phyloP scores from a whole-genome alignment of 2,329 filamentous ascomycete genomes.

The Beauveria pseudobassiana region DNA sequence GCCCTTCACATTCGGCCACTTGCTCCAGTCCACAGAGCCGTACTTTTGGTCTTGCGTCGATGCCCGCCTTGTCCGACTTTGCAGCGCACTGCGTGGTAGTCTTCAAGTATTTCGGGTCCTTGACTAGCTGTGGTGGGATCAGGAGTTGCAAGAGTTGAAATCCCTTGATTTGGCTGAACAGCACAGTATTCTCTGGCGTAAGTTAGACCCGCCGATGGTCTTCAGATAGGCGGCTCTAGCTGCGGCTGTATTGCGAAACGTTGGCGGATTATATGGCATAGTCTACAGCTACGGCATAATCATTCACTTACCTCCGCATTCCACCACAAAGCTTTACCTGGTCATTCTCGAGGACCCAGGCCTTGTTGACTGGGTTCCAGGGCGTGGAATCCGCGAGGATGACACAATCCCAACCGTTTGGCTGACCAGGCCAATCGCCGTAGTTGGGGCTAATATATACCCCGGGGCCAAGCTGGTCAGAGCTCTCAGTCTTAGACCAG shows the following conservation, averaged over 20 bases:
- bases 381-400: not conserved
- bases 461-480: not conserved
- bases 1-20: not conserved
- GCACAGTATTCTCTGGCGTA: not conserved
- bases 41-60: not conserved
- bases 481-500: not conserved
- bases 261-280: not conserved
- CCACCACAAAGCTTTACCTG: not conserved
- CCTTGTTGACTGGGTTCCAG: not conserved
- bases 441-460: not conserved
- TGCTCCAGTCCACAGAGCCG: not conserved
- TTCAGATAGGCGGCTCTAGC: not conserved
- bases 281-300: not conserved
- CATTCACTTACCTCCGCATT: not conserved
- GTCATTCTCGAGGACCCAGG: not conserved
- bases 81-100: not conserved
- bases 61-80: not conserved
- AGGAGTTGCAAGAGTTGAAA: not conserved
- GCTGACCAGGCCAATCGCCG: not conserved
- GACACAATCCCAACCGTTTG: not conserved
- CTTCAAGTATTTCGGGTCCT: not conserved
- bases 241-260: not conserved
- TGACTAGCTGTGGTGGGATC: not conserved
- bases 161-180: not conserved
- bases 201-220: not conserved